These are phyloP conservation scores for Danielia oregonensis DNA, from an alignment of 805 yeast species.

Conservation along the genomic window DNA sequence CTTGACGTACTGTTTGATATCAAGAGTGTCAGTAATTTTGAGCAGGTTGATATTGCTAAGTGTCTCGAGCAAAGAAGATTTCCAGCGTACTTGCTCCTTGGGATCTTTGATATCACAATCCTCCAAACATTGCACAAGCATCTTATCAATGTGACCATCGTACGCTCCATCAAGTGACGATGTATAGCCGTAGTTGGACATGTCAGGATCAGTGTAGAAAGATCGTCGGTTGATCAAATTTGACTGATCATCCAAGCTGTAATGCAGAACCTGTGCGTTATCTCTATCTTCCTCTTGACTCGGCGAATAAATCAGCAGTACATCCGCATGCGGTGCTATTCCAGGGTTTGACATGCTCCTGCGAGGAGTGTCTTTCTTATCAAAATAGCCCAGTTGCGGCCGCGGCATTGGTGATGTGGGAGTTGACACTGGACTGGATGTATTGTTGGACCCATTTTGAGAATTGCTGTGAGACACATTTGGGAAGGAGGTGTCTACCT, in stretches of 20 bases:
- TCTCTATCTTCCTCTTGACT: not conserved
- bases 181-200: not conserved
- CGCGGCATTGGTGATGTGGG: constrained; percentile 19
- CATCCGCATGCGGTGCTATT: not conserved
- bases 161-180: constrained; percentile 13
- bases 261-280: not conserved
- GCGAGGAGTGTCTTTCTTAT: constrained; percentile 4
- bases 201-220: not conserved
- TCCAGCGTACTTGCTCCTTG: constrained; percentile 54
- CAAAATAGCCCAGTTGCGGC: constrained; percentile 2
- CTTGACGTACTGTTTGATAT: constrained; percentile 84
- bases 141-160: constrained; percentile 44
- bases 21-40: constrained; percentile 70
- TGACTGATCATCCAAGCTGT: not conserved
- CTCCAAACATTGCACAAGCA: constrained; percentile 55
- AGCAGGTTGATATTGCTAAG: constrained; percentile 55
- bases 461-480: not conserved
- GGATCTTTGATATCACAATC: constrained; percentile 51
- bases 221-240: not conserved
- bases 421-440: constrained; percentile 17
- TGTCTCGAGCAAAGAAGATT: constrained; percentile 43
- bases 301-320: not conserved
- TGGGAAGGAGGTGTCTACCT: constrained; percentile 14
- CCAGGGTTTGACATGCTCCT: constrained; percentile 1
- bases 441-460: not conserved